These are phyloP conservation scores for Amaranthus tricolor DNA, from an alignment of 179 eudicot species.

Conservation along the genomic window DNA sequence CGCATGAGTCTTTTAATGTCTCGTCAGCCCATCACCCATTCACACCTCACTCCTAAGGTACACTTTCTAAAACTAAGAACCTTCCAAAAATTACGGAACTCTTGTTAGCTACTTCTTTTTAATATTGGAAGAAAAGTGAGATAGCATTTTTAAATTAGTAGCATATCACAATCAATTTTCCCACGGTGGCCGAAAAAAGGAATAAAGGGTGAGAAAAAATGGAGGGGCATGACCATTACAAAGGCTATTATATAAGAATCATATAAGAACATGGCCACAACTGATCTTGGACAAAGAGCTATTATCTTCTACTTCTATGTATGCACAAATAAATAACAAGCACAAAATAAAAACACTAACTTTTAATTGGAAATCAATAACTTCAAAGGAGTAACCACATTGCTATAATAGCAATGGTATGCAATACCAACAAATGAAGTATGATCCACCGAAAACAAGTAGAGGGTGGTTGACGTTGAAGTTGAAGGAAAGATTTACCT, in stretches of 20 bases:
- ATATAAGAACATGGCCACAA: background rate
- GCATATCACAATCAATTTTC: background rate
- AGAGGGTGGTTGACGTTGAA: background rate
- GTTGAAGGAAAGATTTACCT: constrained; percentile 45
- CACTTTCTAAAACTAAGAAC: background rate
- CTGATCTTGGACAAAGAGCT: background rate
- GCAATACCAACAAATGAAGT: background rate
- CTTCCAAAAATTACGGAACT: too few species aligned
- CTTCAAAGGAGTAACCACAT: background rate
- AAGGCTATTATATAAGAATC: background rate
- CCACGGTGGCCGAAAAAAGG: background rate
- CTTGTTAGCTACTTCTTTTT: too few species aligned
- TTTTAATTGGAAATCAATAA: background rate
- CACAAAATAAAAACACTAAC: background rate
- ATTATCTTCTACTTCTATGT: background rate
- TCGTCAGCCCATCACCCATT: too few species aligned
- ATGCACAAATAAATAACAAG: background rate
- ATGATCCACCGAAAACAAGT: background rate
- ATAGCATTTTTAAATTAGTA: too few species aligned
- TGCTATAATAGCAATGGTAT: background rate
- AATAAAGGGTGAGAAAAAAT: background rate
- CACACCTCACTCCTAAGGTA: background rate
- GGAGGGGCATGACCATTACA: background rate
- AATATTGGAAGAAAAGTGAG: too few species aligned
- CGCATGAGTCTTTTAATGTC: too few species aligned